Base-by-base conservation (phyloP, 2,329 filamentous ascomycete species). In the Aspergillus awamori region DNA sequence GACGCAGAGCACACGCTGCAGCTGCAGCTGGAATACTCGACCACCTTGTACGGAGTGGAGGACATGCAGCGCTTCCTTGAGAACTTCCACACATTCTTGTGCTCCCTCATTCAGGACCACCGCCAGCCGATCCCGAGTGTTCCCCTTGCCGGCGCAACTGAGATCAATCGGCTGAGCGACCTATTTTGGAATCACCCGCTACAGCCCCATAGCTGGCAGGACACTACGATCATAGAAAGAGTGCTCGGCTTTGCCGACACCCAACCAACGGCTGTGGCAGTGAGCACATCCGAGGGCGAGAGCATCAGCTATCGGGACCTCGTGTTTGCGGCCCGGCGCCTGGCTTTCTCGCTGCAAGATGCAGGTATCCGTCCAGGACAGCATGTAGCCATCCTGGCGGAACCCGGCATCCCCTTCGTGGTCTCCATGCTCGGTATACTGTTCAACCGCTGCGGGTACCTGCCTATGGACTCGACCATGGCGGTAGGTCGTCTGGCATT, bases 1-100 rank as follows among this genome's bases (percentile, higher is more conserved):
- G 48, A 52, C 8, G 17, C 56, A 8, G 33, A 24, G n/a, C 30
- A 53, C 22, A 33, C 20, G n/a, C 48, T 58, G 2, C 47, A 45
- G n/a, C 36, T 58, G 17, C 48, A 30, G 11, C 48, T 58, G 30
- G 56, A 58, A 26, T 58, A 26, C 26, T 52, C 47, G 4, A 43
- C 20, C 24, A 43, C 36, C n/a, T 38, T 58, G n/a, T 58, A 58
- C 36, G 47, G 36, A 5, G 48, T 7, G 11, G n/a, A 24, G 6
- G 56, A 58, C 39, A 52, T 58, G 47, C 28, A 17, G 7, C 26
- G 56, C 8, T 58, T 58, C 26, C 20, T 58, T 20, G 36, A 53
- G n/a, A 58, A 53, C 15, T 58, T 58, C 38, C 13, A 52, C 8
- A 39, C 56, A 10, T 58, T 52, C 10, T 15, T 58, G 20, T 30